Evolutionary conservation across 768 basidiomycete genomes (phyloP), one percentile per base, ranked within the genome.

Genomic region (Pleurotus cornucopiae): DNA sequence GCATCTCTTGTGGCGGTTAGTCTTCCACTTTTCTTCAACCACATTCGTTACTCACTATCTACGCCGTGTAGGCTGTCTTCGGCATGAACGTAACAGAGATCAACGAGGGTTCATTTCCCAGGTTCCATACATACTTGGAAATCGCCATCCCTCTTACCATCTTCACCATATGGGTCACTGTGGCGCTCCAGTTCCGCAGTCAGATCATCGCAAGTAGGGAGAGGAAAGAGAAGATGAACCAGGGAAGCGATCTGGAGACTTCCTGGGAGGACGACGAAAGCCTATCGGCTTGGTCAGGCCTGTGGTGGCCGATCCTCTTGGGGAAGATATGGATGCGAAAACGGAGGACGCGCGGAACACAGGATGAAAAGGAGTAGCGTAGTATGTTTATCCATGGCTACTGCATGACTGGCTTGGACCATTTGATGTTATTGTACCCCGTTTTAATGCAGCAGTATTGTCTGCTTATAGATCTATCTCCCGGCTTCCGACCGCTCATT

Each of bases 1-100:
- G 77, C 80, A 2, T 76, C 76, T 12, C 80, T 85, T 46, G 66
- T 72, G 30, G 75, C 75, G 6, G 76, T 77, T 61, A 51, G 71
- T 66, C n/a, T 25, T 47, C 40, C 39, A 1, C 3, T 54, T 46
- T 20, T 23, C 39, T 47, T 26, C 30, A 23, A 21, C 16, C 30
- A 9, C 4, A 23, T 12, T 38, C 26, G 13, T 18, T 34, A 16
- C 30, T 46, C 26, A 34, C 55, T 25, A 49, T 25, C 21, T 16
- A 20, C 34, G 12, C 23, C n/a, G 41, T 16, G 1, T 39, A 79
- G 80, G 68, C 71, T 39, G 68, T 75, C 2, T 81, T 80, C 52
- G 76, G 80, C 5, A 81, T 81, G 80, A 81, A 80, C 57, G 62
- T 81, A 6, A 16, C 30, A 37, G 71, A 74, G 54, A 64, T 81